These are phyloP conservation scores for Plenodomus biglobosus DNA, from an alignment of 2,329 filamentous ascomycete species.

Conservation along the genomic window DNA sequence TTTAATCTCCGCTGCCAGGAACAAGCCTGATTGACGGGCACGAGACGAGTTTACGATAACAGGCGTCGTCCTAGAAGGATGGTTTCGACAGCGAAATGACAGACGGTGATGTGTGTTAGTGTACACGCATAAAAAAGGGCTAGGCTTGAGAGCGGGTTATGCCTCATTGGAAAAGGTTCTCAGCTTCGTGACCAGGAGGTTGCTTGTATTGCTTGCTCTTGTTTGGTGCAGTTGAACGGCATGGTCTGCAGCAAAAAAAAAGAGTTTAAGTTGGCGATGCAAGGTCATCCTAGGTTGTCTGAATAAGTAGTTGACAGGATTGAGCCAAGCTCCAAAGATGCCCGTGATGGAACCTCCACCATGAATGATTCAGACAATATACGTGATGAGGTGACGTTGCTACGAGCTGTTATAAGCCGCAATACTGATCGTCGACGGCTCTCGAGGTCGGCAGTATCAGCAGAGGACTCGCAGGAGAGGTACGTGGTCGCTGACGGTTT, in stretches of 20 bases:
- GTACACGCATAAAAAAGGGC: too few species aligned
- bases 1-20: background rate
- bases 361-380: too few species aligned
- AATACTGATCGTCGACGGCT: too few species aligned
- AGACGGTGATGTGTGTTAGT: background rate
- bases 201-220: slow-evolving; percentile 6
- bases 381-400: too few species aligned
- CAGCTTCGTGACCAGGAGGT: background rate
- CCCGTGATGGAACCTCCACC: too few species aligned
- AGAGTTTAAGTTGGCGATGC: background rate
- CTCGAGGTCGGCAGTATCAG: too few species aligned
- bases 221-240: background rate
- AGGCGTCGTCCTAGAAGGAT: background rate
- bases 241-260: background rate
- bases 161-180: slow-evolving; percentile 2
- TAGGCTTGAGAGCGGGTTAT: slow-evolving; percentile 4
- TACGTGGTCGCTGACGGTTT: background rate
- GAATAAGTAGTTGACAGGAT: too few species aligned
- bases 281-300: too few species aligned
- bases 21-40: background rate
- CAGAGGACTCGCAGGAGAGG: too few species aligned
- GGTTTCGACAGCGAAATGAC: background rate
- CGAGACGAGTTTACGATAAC: background rate
- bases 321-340: too few species aligned
- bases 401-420: too few species aligned